These are phyloP conservation scores for Beauveria sp. DNA, from an alignment of 2,329 filamentous ascomycete species.

Conservation along the genomic window DNA sequence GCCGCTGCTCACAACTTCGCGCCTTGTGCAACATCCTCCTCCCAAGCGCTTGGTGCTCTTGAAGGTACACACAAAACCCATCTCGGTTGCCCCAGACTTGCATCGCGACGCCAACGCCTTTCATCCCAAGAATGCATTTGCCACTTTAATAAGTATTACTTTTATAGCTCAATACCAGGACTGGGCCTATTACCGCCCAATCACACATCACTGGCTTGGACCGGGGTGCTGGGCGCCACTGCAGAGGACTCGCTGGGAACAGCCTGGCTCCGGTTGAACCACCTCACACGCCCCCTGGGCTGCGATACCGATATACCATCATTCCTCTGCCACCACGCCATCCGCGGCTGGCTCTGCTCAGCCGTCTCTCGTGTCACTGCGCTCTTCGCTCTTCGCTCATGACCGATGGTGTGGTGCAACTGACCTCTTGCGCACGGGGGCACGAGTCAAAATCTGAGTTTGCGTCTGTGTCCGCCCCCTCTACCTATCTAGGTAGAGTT, in stretches of 20 bases:
- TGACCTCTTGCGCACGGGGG: conserved; percentile 6
- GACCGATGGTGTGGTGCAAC: conserved; percentile 6
- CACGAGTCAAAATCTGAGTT: conserved; percentile 8
- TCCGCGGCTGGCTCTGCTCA: not conserved
- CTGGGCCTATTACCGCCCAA: not conserved
- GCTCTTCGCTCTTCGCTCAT: not conserved
- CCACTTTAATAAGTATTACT: not conserved
- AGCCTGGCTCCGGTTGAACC: conserved; percentile 2
- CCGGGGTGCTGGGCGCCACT: conserved; percentile 5
- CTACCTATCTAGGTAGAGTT: not conserved
- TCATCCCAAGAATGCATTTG: not conserved
- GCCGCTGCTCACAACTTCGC: not conserved
- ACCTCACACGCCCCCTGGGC: not conserved
- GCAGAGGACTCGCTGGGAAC: not conserved
- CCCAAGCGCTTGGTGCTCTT: not conserved
- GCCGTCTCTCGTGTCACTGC: not conserved
- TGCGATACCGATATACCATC: not conserved
- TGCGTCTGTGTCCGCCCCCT: not conserved
- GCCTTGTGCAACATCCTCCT: not conserved
- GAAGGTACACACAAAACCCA: not conserved
- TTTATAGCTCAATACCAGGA: not conserved
- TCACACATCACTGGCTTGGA: not conserved
- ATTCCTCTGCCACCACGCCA: not conserved
- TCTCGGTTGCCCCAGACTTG: not conserved
- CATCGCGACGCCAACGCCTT: not conserved